These are phyloP conservation scores for Sporothrix mexicana DNA, from an alignment of 2,329 filamentous ascomycete genomes.

Conservation along the genomic window DNA sequence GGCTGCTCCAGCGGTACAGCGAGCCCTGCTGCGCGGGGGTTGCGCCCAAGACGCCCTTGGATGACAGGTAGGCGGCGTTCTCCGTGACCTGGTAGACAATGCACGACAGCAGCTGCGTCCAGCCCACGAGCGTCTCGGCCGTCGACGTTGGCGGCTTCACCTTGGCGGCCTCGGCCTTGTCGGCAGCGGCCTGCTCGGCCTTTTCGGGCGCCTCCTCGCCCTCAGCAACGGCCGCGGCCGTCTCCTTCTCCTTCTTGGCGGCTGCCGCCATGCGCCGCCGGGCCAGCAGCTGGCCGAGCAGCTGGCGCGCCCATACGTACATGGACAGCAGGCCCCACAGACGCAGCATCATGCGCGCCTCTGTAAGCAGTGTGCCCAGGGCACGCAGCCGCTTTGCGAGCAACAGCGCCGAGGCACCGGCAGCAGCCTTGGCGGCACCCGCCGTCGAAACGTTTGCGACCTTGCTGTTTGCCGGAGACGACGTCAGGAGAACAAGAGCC, in stretches of 20 bases:
- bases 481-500: constrained; percentile 46
- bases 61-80: constrained; percentile 78
- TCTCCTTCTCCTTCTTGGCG: constrained; percentile 34
- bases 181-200: constrained; percentile 42
- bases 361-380: constrained; percentile 69
- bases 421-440: constrained; percentile 38
- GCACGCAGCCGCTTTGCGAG: constrained; percentile 61
- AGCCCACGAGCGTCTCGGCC: constrained; percentile 60
- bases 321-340: constrained; percentile 79
- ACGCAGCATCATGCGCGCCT: constrained; percentile 74
- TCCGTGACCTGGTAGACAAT: constrained; percentile 78
- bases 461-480: constrained; percentile 14
- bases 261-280: constrained; percentile 51
- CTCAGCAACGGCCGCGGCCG: constrained; percentile 43
- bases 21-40: constrained; percentile 60
- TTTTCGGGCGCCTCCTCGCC: constrained; percentile 46
- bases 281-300: constrained; percentile 46
- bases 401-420: constrained; percentile 54
- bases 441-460: constrained; percentile 23
- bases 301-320: constrained; percentile 67
- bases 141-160: constrained; percentile 52
- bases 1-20: constrained; percentile 73
- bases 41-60: constrained; percentile 72
- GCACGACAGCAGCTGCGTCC: constrained; percentile 71
- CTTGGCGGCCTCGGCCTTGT: constrained; percentile 50